Conservation (phyloP, 148 eudicot species). For the Amaranthus palmeri region DNA sequence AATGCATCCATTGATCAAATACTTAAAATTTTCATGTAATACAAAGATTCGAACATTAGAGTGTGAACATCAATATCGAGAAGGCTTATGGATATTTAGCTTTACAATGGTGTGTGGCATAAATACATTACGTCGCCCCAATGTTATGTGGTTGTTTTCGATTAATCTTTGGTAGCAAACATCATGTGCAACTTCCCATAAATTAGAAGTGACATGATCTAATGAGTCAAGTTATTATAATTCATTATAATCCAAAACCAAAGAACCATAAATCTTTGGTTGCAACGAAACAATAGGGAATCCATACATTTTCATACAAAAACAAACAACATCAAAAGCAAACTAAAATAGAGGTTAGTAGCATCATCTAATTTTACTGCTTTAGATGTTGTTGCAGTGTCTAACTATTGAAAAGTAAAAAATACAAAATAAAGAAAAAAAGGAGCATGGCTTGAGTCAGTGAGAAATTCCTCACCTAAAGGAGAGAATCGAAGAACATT, state of each 20-base stretch:
- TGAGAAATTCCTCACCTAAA: slow-evolving; percentile 45
- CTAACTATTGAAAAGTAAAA: background rate
- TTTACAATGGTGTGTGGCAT: background rate
- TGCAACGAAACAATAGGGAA: background rate
- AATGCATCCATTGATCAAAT: no score
- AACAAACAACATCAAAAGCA: background rate
- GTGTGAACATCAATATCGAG: background rate
- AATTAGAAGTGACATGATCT: no score
- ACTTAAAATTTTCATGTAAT: background rate
- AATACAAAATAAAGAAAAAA: background rate
- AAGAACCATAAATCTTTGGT: no score
- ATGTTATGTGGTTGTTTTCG: no score
- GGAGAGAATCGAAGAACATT: slow-evolving; percentile 91
- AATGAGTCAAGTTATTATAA: no score
- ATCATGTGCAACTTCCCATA: no score
- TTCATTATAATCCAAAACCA: no score
- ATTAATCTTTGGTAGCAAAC: no score
- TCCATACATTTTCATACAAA: background rate
- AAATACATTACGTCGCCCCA: no score
- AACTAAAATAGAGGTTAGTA: background rate
- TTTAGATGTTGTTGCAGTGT: background rate
- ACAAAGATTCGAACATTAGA: background rate
- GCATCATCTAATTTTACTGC: background rate
- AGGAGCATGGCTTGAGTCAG: background rate
- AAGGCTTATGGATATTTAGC: background rate